phyloP scores from a whole-genome alignment of 495 filamentous ascomycete species.

The Penicillium maclennaniae region DNA sequence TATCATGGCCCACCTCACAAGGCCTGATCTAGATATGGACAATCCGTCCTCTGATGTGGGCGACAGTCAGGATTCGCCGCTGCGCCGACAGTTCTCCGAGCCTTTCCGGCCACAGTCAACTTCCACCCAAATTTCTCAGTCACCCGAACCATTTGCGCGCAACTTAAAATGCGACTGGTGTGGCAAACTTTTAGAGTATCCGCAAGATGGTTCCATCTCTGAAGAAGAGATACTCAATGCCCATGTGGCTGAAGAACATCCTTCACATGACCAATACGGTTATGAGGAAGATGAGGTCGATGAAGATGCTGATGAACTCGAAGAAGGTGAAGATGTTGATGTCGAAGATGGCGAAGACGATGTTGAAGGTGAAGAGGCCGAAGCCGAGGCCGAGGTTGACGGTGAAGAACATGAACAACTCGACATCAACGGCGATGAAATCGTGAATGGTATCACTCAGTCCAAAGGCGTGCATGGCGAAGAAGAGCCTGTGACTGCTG shows the following conservation, averaged over 20 bases:
- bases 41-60: constrained; percentile 40
- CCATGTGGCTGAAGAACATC: constrained; percentile 34
- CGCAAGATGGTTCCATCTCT: constrained; percentile 23
- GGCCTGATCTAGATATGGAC: constrained; percentile 36
- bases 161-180: constrained; percentile 37
- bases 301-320: constrained; percentile 6
- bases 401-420: constrained; percentile 4
- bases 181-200: constrained; percentile 31
- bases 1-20: constrained; percentile 36
- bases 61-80: constrained; percentile 39
- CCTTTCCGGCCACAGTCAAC: constrained; percentile 35
- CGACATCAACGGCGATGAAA: constrained; percentile 16
- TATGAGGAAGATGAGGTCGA: constrained; percentile 22
- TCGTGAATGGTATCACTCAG: not conserved
- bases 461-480: constrained; percentile 11
- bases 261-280: constrained; percentile 22
- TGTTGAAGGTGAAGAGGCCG: constrained; percentile 18
- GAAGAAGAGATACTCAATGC: constrained; percentile 29
- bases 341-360: constrained; percentile 22
- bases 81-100: constrained; percentile 46
- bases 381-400: constrained; percentile 16
- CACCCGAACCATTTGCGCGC: constrained; percentile 27
- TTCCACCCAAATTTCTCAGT: constrained; percentile 36
- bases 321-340: constrained; percentile 8
- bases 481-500: constrained; percentile 8